phyloP scores from a whole-genome alignment of 2,329 filamentous ascomycete species.

The Colletotrichum sp. region DNA sequence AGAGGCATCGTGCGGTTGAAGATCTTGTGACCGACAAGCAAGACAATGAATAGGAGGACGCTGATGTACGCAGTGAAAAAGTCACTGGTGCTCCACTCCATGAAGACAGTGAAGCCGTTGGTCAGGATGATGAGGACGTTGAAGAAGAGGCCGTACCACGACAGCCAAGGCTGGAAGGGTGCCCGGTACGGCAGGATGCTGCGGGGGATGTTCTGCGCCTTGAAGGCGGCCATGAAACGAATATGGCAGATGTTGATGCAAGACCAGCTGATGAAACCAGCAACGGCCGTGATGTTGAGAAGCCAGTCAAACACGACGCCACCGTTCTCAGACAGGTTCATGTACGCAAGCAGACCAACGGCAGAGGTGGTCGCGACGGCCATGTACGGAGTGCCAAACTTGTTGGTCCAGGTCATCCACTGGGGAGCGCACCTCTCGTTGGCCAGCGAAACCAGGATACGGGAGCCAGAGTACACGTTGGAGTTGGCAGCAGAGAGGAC shows the following conservation, averaged over 20 bases:
- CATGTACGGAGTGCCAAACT: slow-evolving; percentile 65
- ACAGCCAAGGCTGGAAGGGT: slow-evolving; percentile 66
- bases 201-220: slow-evolving; percentile 61
- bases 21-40: slow-evolving; percentile 67
- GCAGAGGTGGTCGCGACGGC: slow-evolving; percentile 62
- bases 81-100: slow-evolving; percentile 62
- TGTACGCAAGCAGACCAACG: slow-evolving; percentile 69
- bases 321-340: slow-evolving; percentile 66
- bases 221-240: slow-evolving; percentile 67
- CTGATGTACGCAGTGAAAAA: slow-evolving; percentile 73
- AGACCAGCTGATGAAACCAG: slow-evolving; percentile 74
- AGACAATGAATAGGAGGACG: slow-evolving; percentile 65
- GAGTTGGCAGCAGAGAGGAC: slow-evolving; percentile 81
- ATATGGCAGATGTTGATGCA: slow-evolving; percentile 70
- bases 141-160: slow-evolving; percentile 71
- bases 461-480: slow-evolving; percentile 75
- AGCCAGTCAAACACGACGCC: slow-evolving; percentile 74
- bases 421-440: slow-evolving; percentile 67
- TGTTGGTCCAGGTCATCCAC: slow-evolving; percentile 64
- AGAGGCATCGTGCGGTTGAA: slow-evolving; percentile 44
- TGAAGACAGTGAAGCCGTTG: slow-evolving; percentile 73
- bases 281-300: slow-evolving; percentile 72
- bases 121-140: slow-evolving; percentile 69
- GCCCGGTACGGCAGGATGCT: slow-evolving; percentile 65
- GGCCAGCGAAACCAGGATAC: slow-evolving; percentile 71